Evolutionary conservation across 495 filamentous ascomycete genomes (phyloP), one percentile per base, ranked within the genome.

Genomic region (Annulohypoxylon stygium): DNA sequence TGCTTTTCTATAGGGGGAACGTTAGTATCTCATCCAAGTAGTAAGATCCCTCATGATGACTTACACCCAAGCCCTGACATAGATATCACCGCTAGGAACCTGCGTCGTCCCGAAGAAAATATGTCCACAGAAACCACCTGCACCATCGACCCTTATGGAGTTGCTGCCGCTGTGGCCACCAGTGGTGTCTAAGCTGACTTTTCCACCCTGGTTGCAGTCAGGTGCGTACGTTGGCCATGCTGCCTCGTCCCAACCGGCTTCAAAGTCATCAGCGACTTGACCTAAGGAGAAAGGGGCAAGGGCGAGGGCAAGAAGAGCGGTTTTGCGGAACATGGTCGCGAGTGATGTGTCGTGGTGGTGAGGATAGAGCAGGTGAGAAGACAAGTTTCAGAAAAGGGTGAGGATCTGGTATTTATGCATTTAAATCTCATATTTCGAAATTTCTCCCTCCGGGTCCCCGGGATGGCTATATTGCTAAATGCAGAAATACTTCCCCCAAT

Each of bases 71-170:
- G 79, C 76, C 77, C 86, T 77, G 39, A 89, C 86, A 68, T 88
- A 88, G 50, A 89, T 75, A 74, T 88, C 85, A 26, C 86, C 87
- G 45, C 69, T 82, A n/a, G 87, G 86, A 9, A 89, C 78, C 33
- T 84, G 81, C 8, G 81, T 86, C 10, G 86, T 89, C 68, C 87
- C 87, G 67, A 89, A 83, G 80, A 88, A 89, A 45, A 88, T 86
- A 66, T 89, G 87, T 63, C 87, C 87, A 74, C 87, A 89, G 78
- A 83, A 89, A 18, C 87, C 87, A 37, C 85, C 85, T 0, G 82
- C 82, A 41, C 86, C 85, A 53, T 82, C 80, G 4, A 89, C 87
- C 65, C 80, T 79, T 2, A 89, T 80, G 0, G 86, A 88, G 77
- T 88, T 89, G 76, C 80, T 87, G 61, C 87, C 87, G 70, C 82